phyloP scores from a whole-genome alignment of 441 rosid genomes.

The Euphorbia schlechtendalii region DNA sequence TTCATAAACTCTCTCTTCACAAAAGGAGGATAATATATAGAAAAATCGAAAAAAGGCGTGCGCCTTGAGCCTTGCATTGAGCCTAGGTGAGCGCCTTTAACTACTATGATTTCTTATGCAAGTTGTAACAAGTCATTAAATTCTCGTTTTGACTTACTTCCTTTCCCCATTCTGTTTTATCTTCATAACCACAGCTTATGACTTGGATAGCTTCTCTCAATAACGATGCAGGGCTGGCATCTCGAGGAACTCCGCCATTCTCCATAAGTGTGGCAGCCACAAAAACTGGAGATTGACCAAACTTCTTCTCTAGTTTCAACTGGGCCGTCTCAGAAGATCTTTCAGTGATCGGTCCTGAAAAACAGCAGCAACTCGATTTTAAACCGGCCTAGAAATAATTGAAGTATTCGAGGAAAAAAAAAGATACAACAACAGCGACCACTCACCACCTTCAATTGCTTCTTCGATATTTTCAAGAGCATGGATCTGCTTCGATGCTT shows the following conservation, averaged over 20 bases:
- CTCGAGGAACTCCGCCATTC: constrained; percentile 76
- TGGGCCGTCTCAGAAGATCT: constrained; percentile 32
- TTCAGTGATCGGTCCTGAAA: constrained; percentile 30
- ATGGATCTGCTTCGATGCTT: constrained; percentile 65
- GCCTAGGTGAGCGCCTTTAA: too few relatives aligned
- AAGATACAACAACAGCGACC: not conserved
- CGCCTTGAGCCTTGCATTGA: too few relatives aligned
- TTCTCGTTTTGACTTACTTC: constrained; percentile 45
- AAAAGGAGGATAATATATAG: too few relatives aligned
- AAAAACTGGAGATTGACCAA: constrained; percentile 91
- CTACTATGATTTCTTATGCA: not conserved
- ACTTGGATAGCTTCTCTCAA: constrained; percentile 97
- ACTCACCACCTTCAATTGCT: constrained; percentile 58
- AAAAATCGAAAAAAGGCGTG: too few relatives aligned
- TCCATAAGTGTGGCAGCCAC: constrained; percentile 73
- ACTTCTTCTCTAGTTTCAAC: constrained; percentile 86
- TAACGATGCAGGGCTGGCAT: constrained; percentile 74
- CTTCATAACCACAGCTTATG: constrained; percentile 97
- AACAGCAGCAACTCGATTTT: constrained; percentile 3
- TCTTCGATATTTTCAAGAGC: constrained; percentile 82
- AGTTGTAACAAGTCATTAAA: too few relatives aligned
- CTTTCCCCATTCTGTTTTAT: constrained; percentile 98
- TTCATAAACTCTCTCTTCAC: too few relatives aligned
- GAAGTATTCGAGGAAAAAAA: not conserved
- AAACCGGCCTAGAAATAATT: not conserved